phyloP scores from a whole-genome alignment of 2,329 filamentous ascomycete genomes.

The Coniochaeta prunicola region DNA sequence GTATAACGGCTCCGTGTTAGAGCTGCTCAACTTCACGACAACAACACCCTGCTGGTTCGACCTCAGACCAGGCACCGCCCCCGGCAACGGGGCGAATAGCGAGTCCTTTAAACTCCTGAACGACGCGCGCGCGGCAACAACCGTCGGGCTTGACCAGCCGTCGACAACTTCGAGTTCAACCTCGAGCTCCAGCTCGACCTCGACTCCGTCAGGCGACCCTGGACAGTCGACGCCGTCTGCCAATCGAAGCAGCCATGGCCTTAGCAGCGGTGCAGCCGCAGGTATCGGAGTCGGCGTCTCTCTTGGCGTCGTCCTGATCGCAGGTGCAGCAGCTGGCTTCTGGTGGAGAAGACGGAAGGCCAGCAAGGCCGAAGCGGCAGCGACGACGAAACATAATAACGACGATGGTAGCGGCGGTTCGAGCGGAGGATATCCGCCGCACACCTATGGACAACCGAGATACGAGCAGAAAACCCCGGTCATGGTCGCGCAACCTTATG shows the following conservation, averaged over 20 bases:
- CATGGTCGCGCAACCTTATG: not conserved
- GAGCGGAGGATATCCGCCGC: not conserved
- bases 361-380: not conserved
- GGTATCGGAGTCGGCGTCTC: not conserved
- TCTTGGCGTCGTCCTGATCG: not conserved
- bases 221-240: not conserved
- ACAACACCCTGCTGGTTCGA: not conserved
- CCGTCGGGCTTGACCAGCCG: not conserved
- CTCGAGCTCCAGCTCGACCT: not conserved
- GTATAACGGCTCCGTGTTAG: not conserved
- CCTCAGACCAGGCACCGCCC: not conserved
- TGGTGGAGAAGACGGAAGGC: not conserved
- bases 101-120: not conserved
- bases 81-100: not conserved
- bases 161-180: not conserved
- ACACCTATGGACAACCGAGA: not conserved
- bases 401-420: not conserved
- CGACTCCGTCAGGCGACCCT: not conserved
- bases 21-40: not conserved
- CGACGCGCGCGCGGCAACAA: not conserved
- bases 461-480: not conserved
- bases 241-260: not conserved
- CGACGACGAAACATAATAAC: not conserved
- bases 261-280: not conserved
- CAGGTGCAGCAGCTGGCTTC: not conserved